Percentiles rank a stretch among this genome's conserved stretches.
Evolutionary conservation across 345 rosid species (phyloP).

Genomic region (Draba incana): DNA sequence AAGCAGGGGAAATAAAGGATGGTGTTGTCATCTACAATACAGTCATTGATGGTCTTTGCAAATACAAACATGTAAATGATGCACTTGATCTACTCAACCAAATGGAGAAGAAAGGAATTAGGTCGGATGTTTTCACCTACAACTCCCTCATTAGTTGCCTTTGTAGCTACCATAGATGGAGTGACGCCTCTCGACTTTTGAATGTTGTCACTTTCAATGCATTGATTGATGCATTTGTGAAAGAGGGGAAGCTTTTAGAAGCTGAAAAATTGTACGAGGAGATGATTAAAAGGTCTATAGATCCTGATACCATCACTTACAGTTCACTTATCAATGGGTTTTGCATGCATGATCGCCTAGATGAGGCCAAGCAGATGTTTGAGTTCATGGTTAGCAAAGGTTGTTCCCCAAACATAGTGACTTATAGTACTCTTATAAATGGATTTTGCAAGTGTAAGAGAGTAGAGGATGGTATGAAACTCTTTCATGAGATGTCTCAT

Average conservation of each 20-base stretch:
- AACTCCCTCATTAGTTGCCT: neutral
- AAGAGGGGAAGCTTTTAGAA: neutral
- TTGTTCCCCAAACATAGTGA: constrained; percentile 22
- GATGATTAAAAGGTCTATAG: neutral
- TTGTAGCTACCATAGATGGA: neutral
- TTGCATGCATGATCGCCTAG: constrained; percentile 6
- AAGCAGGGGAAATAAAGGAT: neutral
- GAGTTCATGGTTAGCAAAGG: constrained; percentile 15
- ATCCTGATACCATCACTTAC: neutral
- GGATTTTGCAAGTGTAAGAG: constrained; percentile 35
- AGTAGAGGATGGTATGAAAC: constrained; percentile 30
- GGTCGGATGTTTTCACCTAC: neutral
- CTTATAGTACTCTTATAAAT: constrained; percentile 33
- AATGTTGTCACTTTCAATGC: neutral
- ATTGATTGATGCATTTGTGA: neutral
- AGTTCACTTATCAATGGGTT: neutral
- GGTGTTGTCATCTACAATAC: neutral
- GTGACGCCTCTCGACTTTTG: neutral
- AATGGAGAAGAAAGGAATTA: constrained; percentile 6
- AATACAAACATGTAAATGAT: neutral
- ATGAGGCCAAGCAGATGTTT: constrained; percentile 12
- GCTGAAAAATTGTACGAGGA: neutral
- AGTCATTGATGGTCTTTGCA: constrained; percentile 15
- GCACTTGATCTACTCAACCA: neutral
- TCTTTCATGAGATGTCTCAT: constrained; percentile 29